Evolutionary conservation across 352 stramenopile genomes (phyloP).

Genomic region (Plasmopara muralis): DNA sequence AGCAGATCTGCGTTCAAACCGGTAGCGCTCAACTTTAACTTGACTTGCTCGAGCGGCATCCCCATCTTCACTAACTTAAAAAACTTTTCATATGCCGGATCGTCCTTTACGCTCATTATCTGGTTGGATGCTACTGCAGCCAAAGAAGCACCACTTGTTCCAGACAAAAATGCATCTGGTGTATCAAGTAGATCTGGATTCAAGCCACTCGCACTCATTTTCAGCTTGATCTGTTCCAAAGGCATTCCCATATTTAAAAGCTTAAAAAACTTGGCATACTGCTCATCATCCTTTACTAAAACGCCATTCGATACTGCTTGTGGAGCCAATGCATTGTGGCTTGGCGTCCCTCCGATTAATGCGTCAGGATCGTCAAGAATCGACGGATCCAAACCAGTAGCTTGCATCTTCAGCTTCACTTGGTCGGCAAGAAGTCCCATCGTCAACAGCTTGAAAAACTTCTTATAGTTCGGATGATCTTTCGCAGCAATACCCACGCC

Average conservation of each 20-base stretch:
- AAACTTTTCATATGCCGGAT: conserved; percentile 91
- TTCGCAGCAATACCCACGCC: conserved; percentile 42
- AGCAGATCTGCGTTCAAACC: conserved; percentile 59
- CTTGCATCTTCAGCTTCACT: conserved; percentile 84
- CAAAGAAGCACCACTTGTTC: conserved; percentile 23
- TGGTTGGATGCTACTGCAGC: conserved; percentile 3
- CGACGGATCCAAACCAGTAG: conserved; percentile 53
- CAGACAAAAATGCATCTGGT: conserved; percentile 73
- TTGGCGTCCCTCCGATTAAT: conserved; percentile 41
- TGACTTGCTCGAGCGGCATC: conserved; percentile 86
- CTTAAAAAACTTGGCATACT: conserved; percentile 95
- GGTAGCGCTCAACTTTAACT: conserved; percentile 88
- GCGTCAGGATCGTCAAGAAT: conserved; percentile 66
- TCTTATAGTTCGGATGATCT: conserved; percentile 67
- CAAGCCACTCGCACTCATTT: conserved; percentile 90
- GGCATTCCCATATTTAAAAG: conserved; percentile 95
- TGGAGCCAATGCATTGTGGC: conserved; percentile 2
- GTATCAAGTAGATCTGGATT: conserved; percentile 89
- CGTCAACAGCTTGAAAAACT: conserved; percentile 79
- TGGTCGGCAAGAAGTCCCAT: conserved; percentile 79
- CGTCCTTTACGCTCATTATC: conserved; percentile 84
- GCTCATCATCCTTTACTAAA: conserved; percentile 67
- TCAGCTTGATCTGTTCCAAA: conserved; percentile 89
- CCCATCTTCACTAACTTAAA: conserved; percentile 93
- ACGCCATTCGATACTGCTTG: conserved; percentile 9